phyloP scores from a whole-genome alignment of 1,139 yeast genomes.

The Diutina pseudorugosa region DNA sequence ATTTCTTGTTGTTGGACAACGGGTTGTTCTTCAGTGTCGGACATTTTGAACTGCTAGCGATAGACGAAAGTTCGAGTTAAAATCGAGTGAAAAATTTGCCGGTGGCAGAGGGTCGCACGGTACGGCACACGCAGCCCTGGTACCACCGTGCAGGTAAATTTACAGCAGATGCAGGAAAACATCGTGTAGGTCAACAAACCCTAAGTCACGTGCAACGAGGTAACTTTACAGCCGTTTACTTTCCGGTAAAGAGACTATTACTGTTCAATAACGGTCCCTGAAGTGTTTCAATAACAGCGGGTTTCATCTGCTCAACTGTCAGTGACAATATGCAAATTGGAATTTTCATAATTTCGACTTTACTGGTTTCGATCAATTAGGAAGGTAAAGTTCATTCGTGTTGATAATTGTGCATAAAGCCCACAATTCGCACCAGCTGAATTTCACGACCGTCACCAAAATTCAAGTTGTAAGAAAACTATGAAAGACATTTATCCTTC shows the following conservation, averaged over 20 bases:
- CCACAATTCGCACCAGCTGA: neutral
- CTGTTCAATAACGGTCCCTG: neutral
- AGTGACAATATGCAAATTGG: neutral
- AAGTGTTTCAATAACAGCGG: neutral
- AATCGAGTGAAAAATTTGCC: conserved; percentile 1
- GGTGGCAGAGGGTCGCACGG: neutral
- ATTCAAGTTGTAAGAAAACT: too few relatives aligned
- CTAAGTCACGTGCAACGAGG: neutral
- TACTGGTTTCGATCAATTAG: neutral
- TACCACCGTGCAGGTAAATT: neutral
- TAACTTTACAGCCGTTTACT: neutral
- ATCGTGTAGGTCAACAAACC: neutral
- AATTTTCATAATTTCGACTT: neutral
- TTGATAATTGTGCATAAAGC: neutral
- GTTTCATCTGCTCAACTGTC: too few relatives aligned
- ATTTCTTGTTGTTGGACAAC: conserved; percentile 55
- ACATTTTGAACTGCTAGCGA: conserved; percentile 16
- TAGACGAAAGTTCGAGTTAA: neutral
- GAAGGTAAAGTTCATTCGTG: neutral
- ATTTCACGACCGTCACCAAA: neutral
- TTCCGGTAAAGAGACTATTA: neutral
- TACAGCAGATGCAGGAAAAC: neutral
- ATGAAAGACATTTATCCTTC: neutral
- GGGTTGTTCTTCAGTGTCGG: conserved; percentile 48
- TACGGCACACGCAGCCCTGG: neutral